Conservation (phyloP, 179 eudicot genomes). For the Heliamphora pulchella region DNA sequence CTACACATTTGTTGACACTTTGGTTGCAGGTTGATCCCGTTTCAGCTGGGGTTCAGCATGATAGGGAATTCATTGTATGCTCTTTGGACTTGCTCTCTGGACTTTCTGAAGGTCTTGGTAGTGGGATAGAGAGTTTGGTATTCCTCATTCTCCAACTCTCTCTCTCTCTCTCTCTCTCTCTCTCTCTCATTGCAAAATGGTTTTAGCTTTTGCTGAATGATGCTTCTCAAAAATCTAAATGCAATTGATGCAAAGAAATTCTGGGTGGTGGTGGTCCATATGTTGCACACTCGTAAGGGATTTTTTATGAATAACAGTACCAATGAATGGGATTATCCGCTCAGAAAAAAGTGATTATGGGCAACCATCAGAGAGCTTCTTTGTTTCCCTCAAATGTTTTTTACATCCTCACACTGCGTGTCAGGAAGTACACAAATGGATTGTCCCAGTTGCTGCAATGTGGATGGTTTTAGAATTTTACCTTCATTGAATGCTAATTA, state of each 20-base stretch:
- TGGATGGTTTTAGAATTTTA: background rate
- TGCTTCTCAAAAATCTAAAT: background rate
- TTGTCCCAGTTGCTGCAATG: background rate
- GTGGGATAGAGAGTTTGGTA: constrained; percentile 95
- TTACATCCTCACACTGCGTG: background rate
- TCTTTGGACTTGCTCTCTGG: constrained; percentile 92
- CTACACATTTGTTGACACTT: background rate
- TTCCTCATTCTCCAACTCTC: constrained; percentile 10
- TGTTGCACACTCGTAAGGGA: background rate
- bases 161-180: constrained; percentile 2
- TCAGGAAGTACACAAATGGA: background rate
- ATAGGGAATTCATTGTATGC: constrained; percentile 83
- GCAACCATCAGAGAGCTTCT: background rate
- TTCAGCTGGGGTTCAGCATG: constrained; percentile 71
- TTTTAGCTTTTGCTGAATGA: constrained; percentile 10
- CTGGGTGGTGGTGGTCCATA: background rate
- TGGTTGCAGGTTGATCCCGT: constrained; percentile 57
- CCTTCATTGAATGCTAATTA: background rate
- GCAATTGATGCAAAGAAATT: background rate
- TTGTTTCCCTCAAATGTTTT: background rate
- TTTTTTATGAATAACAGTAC: background rate
- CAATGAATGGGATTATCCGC: background rate
- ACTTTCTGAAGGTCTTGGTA: constrained; percentile 91
- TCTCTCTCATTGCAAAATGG: constrained; percentile 1
- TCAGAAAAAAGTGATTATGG: background rate